Conservation (phyloP, 768 basidiomycete species). For the Melanogaster broomeanus region DNA sequence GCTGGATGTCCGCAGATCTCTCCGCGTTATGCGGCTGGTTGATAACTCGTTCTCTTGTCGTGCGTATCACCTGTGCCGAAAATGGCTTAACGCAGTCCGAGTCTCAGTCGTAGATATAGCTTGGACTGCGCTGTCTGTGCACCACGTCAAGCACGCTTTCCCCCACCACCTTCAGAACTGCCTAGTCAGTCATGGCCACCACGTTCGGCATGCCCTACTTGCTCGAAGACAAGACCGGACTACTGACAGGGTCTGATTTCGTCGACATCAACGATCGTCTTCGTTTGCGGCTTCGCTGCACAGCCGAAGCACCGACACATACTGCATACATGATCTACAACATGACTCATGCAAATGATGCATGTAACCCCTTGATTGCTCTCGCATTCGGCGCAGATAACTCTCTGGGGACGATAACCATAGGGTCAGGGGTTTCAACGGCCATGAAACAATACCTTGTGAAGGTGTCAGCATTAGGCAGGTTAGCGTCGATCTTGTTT, state of each 20-base stretch:
- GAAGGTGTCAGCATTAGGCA: conserved; percentile 39
- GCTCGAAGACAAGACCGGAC: conserved; percentile 64
- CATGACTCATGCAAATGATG: conserved; percentile 22
- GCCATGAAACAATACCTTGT: conserved; percentile 56
- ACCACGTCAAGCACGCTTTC: not conserved
- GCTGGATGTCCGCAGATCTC: conserved; percentile 18
- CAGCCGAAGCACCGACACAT: conserved; percentile 40
- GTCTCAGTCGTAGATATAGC: conserved; percentile 25
- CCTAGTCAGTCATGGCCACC: conserved; percentile 28
- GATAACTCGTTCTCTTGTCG: conserved; percentile 16
- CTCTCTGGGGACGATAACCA: conserved; percentile 53
- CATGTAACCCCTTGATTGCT: conserved; percentile 42
- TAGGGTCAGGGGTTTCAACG: conserved; percentile 37
- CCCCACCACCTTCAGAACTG: conserved; percentile 1
- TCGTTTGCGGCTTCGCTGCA: conserved; percentile 50
- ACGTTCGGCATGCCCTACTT: conserved; percentile 60
- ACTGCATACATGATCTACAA: conserved; percentile 58
- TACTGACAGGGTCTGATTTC: conserved; percentile 55
- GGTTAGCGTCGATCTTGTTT: conserved; percentile 35
- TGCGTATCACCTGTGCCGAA: conserved; percentile 23
- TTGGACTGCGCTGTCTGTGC: not conserved
- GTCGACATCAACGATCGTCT: conserved; percentile 65
- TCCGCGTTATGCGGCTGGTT: conserved; percentile 16
- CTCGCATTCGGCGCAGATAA: conserved; percentile 54
- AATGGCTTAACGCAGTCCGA: conserved; percentile 14